These are phyloP conservation scores for Aristolochia californica DNA, from an alignment of 164 flowering plant species.

Conservation along the genomic window DNA sequence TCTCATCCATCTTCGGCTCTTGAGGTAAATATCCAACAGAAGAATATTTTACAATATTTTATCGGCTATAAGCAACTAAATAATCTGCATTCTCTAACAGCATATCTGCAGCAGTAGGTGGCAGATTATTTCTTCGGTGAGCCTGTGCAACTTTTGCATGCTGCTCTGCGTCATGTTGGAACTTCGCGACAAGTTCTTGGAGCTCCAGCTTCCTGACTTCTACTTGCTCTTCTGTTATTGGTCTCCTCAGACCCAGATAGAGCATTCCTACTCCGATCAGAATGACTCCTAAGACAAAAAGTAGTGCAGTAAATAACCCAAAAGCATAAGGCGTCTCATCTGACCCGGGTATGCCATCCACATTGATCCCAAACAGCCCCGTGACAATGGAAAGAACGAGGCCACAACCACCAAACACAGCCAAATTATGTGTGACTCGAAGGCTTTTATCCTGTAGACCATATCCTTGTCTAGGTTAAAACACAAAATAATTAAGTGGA, in stretches of 20 bases:
- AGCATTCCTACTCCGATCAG: slow-evolving; percentile 55
- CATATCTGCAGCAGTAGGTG: slow-evolving; percentile 42
- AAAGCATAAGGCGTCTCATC: slow-evolving; percentile 71
- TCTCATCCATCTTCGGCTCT: no score
- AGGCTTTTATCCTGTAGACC: slow-evolving; percentile 73
- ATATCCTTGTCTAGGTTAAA: background rate
- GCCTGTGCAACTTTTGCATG: slow-evolving; percentile 72
- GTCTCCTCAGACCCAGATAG: slow-evolving; percentile 64
- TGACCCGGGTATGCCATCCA: slow-evolving; percentile 91
- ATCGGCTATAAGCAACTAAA: slow-evolving; percentile 6
- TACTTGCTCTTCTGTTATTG: slow-evolving; percentile 54
- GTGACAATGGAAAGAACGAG: slow-evolving; percentile 80
- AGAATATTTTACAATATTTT: no score
- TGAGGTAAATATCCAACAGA: no score
- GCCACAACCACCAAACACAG: slow-evolving; percentile 89
- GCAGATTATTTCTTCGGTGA: slow-evolving; percentile 24
- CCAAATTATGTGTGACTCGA: slow-evolving; percentile 72
- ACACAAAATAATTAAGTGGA: background rate
- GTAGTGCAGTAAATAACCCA: slow-evolving; percentile 54
- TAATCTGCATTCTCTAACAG: slow-evolving; percentile 12
- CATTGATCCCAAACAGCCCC: slow-evolving; percentile 90
- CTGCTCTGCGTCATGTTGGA: slow-evolving; percentile 91
- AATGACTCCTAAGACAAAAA: slow-evolving; percentile 41
- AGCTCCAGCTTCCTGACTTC: slow-evolving; percentile 72
- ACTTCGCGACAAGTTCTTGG: slow-evolving; percentile 70